These are phyloP conservation scores for Camellia sinensis DNA, from an alignment of 148 eudicot genomes.

Conservation along the genomic window DNA sequence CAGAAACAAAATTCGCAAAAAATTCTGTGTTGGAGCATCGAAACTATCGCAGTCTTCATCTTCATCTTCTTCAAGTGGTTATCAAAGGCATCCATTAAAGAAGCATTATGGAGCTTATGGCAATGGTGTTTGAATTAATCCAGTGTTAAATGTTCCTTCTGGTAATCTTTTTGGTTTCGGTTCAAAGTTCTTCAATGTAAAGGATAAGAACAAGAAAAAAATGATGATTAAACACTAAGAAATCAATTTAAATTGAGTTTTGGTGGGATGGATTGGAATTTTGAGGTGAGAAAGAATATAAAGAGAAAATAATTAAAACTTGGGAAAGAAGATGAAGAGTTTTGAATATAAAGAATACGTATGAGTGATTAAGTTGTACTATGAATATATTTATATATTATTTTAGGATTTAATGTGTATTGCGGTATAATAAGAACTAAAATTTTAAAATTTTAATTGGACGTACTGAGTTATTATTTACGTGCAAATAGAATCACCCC, in stretches of 20 bases:
- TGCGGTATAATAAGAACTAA: too few species aligned
- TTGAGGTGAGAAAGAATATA: too few species aligned
- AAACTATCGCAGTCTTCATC: conserved; percentile 15
- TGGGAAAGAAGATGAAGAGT: too few species aligned
- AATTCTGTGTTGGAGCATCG: conserved; percentile 5
- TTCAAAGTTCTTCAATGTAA: conserved; percentile 54
- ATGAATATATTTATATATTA: too few species aligned
- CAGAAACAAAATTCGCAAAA: conserved; percentile 29
- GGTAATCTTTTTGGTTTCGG: conserved; percentile 66
- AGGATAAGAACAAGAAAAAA: conserved; percentile 54
- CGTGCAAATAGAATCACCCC: too few species aligned
- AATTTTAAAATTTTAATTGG: too few species aligned
- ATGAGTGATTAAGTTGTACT: too few species aligned
- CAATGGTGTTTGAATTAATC: conserved; percentile 38
- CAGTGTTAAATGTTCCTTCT: conserved; percentile 62
- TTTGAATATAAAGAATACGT: too few species aligned
- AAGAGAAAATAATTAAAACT: too few species aligned
- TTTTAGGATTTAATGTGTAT: too few species aligned
- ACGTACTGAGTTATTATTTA: too few species aligned
- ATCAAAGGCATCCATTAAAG: conserved; percentile 87
- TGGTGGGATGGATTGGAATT: too few species aligned
- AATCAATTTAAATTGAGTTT: not conserved
- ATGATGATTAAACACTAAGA: not conserved
- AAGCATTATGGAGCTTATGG: conserved; percentile 41
- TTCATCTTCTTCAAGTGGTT: not conserved